Evolutionary conservation across 257 asterid genomes (phyloP), one percentile per base, ranked within the genome.

Genomic region (Voacanga thouarsii): DNA sequence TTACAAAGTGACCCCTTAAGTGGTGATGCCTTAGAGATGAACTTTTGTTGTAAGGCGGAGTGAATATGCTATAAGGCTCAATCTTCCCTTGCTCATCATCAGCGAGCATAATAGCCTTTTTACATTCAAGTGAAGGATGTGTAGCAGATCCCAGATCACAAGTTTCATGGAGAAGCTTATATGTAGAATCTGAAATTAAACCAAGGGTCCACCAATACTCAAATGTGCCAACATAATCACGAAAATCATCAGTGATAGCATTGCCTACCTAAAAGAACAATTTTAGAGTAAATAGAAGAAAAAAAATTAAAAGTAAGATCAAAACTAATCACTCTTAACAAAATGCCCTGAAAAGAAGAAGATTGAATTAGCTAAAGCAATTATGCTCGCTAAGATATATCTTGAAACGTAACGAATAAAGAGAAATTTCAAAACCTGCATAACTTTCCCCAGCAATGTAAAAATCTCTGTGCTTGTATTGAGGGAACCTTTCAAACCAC

Each of bases 191-290:
- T 8, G 99, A 96, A 71, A 96, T 92, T 47, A 96, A 84, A 78
- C 99, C 99, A 74, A 94, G 97, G 2, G 96, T 96, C 99, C 99
- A 96, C 98, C 99, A 96, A 84, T 92, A 96, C 87, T 96, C 97
- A 24, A 96, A 96, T 12, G 99, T 96, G 83, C 99, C 99, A 78
- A 94, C 24, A 2, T 83, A 90, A 75, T 96, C 98, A 76, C 89
- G 88, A 84, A 81, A 87, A 86, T 96, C 99, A 85, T 96, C 99
- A 6, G 91, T 96, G 8, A 94, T 97, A 75, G 99, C 98, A 85
- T 96, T 96, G 43, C 99, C 99, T 74, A 96, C 98, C 99, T 96
- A 78, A 83, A 51, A 43, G n/a, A 26, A 80, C 69, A 82, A 37
- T 37, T 70, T 21, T 71, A 49, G n/a, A 19, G 53, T 64, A 57